Conservation (phyloP, 345 rosid species). For the Hibiscus mutabilis region DNA sequence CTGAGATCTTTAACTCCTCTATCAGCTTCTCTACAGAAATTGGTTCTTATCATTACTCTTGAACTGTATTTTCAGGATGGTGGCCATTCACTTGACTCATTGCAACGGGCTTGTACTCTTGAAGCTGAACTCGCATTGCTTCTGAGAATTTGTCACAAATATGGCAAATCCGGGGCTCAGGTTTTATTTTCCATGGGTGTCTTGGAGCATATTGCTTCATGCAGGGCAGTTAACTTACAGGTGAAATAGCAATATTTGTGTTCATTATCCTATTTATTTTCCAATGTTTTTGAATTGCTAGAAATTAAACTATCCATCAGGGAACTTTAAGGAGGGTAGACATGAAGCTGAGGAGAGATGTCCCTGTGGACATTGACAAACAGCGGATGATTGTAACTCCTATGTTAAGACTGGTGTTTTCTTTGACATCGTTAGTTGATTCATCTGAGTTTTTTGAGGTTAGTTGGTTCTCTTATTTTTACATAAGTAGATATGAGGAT, state of each 20-base stretch:
- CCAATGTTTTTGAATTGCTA: constrained; percentile 15
- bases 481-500: background rate
- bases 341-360: constrained; percentile 49
- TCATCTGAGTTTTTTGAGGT: constrained; percentile 86
- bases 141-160: constrained; percentile 81
- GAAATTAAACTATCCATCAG: constrained; percentile 36
- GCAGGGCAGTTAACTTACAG: constrained; percentile 61
- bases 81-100: constrained; percentile 60
- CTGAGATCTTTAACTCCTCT: background rate
- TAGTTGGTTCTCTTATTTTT: constrained; percentile 1
- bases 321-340: constrained; percentile 60
- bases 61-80: constrained; percentile 42
- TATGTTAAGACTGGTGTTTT: constrained; percentile 67
- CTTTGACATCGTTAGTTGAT: constrained; percentile 76
- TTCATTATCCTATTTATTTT: background rate
- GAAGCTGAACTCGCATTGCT: constrained; percentile 82
- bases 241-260: constrained; percentile 25
- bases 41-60: background rate
- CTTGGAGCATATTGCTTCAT: constrained; percentile 76
- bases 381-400: constrained; percentile 62
- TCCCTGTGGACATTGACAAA: constrained; percentile 51
- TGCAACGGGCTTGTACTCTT: constrained; percentile 77
- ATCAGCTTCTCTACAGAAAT: background rate
- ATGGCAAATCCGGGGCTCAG: constrained; percentile 89
- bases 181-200: constrained; percentile 89